Conservation (phyloP, 2,329 filamentous ascomycete species). For the Colletotrichum destructivum region DNA sequence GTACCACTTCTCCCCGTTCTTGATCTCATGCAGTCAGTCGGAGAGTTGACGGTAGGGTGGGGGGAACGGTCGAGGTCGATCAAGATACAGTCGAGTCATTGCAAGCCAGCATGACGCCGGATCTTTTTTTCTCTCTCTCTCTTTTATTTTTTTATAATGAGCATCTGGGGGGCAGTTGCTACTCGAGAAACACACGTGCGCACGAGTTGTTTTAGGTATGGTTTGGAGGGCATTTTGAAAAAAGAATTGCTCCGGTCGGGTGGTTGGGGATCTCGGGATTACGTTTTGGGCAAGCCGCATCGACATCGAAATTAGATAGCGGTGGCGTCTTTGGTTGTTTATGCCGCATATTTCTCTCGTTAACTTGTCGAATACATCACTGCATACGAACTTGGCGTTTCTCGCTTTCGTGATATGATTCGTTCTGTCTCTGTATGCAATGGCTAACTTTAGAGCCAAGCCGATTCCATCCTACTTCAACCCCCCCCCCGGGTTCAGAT, state of each 20-base stretch:
- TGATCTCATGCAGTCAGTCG: neutral
- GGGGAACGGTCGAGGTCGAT: neutral
- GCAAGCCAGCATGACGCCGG: constrained; percentile 22
- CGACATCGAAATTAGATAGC: constrained; percentile 30
- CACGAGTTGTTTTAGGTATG: constrained; percentile 20
- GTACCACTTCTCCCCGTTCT: neutral
- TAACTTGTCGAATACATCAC: constrained; percentile 37
- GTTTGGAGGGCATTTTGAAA: constrained; percentile 28
- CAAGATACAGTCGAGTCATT: neutral
- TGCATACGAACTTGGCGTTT: neutral
- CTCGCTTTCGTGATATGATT: neutral
- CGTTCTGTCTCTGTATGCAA: neutral
- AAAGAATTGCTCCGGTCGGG: constrained; percentile 32
- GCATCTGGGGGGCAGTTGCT: neutral
- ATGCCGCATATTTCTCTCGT: constrained; percentile 34
- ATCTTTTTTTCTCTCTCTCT: neutral
- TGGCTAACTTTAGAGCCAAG: neutral
- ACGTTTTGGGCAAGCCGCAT: constrained; percentile 30
- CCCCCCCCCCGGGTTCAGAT: neutral
- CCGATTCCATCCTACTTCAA: too few species aligned
- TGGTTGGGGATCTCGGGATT: constrained; percentile 16
- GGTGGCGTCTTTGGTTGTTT: constrained; percentile 38
- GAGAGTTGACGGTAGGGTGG: neutral
- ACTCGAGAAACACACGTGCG: neutral
- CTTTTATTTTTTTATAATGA: neutral